phyloP scores from a whole-genome alignment of 2,329 filamentous ascomycete species.

The Meredithiella fracta region DNA sequence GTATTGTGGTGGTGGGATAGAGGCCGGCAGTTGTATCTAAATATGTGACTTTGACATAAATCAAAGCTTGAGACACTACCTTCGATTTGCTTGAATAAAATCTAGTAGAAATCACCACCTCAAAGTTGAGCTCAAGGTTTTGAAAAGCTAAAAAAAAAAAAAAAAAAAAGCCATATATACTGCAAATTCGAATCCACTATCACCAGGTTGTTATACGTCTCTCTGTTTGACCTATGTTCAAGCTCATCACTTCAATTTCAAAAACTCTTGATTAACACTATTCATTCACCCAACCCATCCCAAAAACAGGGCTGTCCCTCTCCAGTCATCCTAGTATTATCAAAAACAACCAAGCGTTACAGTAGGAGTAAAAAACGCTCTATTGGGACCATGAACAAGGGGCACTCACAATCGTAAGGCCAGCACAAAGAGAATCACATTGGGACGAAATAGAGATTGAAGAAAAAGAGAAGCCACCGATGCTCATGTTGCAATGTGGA shows the following conservation, averaged over 20 bases:
- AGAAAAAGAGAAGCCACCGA: not conserved
- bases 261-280: not conserved
- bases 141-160: too few species aligned
- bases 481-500: not conserved
- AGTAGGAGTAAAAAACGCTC: not conserved
- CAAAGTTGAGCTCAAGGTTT: too few species aligned
- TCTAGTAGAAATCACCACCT: too few species aligned
- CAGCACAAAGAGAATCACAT: not conserved
- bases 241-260: not conserved
- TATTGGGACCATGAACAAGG: not conserved
- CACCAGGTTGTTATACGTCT: too few species aligned
- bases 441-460: not conserved
- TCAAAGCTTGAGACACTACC: too few species aligned
- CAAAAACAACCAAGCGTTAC: not conserved
- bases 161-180: too few species aligned
- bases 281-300: not conserved
- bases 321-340: not conserved
- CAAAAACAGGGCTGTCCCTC: not conserved
- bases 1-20: too few species aligned
- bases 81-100: too few species aligned
- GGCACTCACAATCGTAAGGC: not conserved
- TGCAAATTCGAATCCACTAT: too few species aligned
- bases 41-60: too few species aligned
- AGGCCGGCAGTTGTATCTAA: too few species aligned
- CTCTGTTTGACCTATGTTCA: too few species aligned